Base-by-base conservation (phyloP, 1,284 basidiomycete genomes). In the Sporisorium reilianum region DNA sequence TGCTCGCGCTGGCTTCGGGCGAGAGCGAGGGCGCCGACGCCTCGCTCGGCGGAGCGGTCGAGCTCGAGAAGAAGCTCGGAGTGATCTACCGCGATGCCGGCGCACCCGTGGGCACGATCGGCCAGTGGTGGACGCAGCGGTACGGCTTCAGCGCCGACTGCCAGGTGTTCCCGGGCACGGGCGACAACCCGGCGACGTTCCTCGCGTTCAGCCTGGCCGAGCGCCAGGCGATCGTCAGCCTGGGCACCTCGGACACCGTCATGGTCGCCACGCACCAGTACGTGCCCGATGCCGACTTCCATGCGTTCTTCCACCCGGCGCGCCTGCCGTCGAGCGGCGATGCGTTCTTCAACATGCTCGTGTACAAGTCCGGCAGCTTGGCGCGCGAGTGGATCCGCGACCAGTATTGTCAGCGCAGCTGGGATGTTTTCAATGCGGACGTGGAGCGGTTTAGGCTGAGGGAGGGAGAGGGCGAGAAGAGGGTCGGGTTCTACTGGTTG, bases 241-340 rank as follows among this genome's bases (percentile, higher is more conserved):
- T 96, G n/a, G 94, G 94, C 32, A 97, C 94, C 8, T 94, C 93
- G 0, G 94, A 94, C 14, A 95, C 94, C 0, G 90, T 94, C 73
- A 88, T 95, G 22, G 88, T 95, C 51, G 92, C 92, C 3, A 80
- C 81, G 26, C 59, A 69, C 36, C 56, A 74, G 32, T 88, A 87
- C 67, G 80, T 82, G 36, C 87, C 87, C 11, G 78, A 86, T 63
- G 80, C 84, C 1, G 86, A 88, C 58, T 87, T 85, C 70, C 87
- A 88, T 74, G 85, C 86, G 16, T 88, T 88, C 69, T 85, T 86
- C 74, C 86, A 88, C 66, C 87, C 87, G 0, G 87, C 86, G 3
- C 65, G 57, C 28, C 63, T 74, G 4, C 64, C 68, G 2, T 44
- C 34, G 3, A 48, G 30, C 3, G 58, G 54, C 11, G 50, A 56